These are phyloP conservation scores for Isatis tinctoria DNA, from an alignment of 345 rosid species.

Conservation along the genomic window DNA sequence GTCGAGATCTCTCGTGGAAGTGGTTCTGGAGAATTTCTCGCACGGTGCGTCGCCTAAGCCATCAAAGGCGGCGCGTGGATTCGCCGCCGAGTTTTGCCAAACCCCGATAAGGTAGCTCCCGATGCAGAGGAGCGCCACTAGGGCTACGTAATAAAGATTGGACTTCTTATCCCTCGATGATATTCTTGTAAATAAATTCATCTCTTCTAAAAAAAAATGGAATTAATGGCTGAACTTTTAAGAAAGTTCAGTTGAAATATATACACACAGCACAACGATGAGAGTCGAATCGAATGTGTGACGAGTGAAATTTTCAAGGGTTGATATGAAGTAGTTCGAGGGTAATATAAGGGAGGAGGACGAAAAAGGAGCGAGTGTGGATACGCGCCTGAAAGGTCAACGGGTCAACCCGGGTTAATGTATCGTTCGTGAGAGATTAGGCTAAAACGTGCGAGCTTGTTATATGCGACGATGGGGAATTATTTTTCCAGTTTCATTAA, in stretches of 20 bases:
- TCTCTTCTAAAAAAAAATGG: neutral
- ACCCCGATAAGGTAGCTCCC: conserved; percentile 50
- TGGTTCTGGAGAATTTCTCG: neutral
- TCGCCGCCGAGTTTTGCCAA: conserved; percentile 39
- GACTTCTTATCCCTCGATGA: conserved; percentile 40
- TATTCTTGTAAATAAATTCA: conserved; percentile 25
- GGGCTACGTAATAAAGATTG: conserved; percentile 42
- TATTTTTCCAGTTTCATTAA: neutral
- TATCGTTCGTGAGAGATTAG: conserved; percentile 20
- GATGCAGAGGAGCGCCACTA: conserved; percentile 43
- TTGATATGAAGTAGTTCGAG: conserved; percentile 33
- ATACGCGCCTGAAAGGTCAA: conserved; percentile 16
- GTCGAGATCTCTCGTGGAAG: conserved; percentile 42
- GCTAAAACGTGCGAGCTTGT: conserved; percentile 28
- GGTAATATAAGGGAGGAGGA: neutral
- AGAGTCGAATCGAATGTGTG: conserved; percentile 21
- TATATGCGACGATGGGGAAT: neutral
- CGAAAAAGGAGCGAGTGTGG: neutral
- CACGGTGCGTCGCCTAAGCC: conserved; percentile 1
- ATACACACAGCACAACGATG: neutral
- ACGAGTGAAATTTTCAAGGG: conserved; percentile 20
- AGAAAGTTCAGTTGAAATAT: conserved; percentile 3
- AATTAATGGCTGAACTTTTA: neutral
- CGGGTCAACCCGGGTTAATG: conserved; percentile 1
- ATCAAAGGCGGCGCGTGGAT: conserved; percentile 28